Base-by-base conservation (phyloP, 176 grass and related monocot species). In the Eleusine coracana region DNA sequence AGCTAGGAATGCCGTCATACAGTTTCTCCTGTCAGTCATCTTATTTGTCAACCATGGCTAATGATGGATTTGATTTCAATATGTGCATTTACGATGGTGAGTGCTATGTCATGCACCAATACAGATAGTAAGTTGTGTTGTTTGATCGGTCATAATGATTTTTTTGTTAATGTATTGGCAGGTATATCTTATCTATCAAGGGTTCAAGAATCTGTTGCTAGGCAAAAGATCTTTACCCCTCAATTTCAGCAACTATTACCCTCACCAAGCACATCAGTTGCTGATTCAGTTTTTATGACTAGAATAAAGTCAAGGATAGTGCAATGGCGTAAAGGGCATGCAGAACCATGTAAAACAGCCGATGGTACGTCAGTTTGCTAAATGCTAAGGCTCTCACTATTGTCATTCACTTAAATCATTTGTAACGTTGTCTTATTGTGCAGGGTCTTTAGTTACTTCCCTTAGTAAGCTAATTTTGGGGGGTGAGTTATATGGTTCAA, bases 41-140 rank as follows among this genome's bases (percentile, higher is more conserved):
- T 66, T 90, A 89, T 89, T 88, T 98, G 45, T 79, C 85, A 84
- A 90, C 82, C 78, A 85, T 98, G 87, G 96, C 92, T 82, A 89
- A 48, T 79, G 87, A 93, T 90, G 92, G 92, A 65, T 98, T 98
- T 90, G 92, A 98, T 95, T 98, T 98, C 82, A 98, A 98, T 90
- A 83, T 68, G 68, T 95, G 92, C 73, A 93, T 98, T 82, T 95
- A 98, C 63, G 87, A 98, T 90, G 96, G 96, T 95, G 49, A 88
- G 88, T 74, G 16, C 14, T 74, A 48, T 55, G 21, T 36, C 75
- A 56, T 7, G 40, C 5, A 11, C n/a, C 25, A 56, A 75, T 69
- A 79, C 28, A 10, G 72, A 59, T 68, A 40, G 31, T 41, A 73
- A 65, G 55, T 85, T 58, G 3, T 10, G 21, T 34, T 75, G 17